Base-by-base conservation (phyloP, 495 filamentous ascomycete genomes). In the Lophium mytilinum region DNA sequence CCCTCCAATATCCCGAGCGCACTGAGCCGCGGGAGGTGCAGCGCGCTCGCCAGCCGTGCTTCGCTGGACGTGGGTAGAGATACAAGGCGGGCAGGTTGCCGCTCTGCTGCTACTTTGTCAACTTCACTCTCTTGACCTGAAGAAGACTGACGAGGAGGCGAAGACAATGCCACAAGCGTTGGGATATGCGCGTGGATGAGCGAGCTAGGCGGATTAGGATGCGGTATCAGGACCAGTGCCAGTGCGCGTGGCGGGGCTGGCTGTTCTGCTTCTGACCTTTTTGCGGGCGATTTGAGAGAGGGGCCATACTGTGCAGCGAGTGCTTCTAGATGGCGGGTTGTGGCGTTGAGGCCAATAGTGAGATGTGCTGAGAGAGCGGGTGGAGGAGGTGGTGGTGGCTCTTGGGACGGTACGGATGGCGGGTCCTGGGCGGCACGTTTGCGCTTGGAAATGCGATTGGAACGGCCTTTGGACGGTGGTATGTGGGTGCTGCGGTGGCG, bases 101-200 rank as follows among this genome's bases (percentile, higher is more conserved):
- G 24, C 24, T 30, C 24, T 30, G 24, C 6, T 2, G 24, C 6
- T 6, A 2, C 24, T 30, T 30, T 30, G 6, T 2, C 24, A 2
- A 30, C 3, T 30, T 12, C 64, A 61, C 14, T 62, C 55, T 33
- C 69, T 60, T 7, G 72, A 67, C n/a, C 70, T 70, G 3, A 78
- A 79, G 30, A 79, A 80, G 17, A 76, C 70, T 19, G 71, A 71
- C 8, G 77, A 71, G 63, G 84, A 77, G 48, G 79, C 74, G 21
- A 45, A 12, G 62, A 57, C 45, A 61, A 54, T 19, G 57, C 35
- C 7, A 61, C n/a, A 1, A 61, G 51, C 7, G 51, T 58, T 9
- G 83, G 83, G 40, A 87, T 74, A 61, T 87, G 83, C 9, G 75
- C 73, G 66, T 83, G 70, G 42, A 83, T 72, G 76, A 77, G 42